These are phyloP conservation scores for Neofusicoccum parvum DNA, from an alignment of 2,329 filamentous ascomycete species.

Conservation along the genomic window DNA sequence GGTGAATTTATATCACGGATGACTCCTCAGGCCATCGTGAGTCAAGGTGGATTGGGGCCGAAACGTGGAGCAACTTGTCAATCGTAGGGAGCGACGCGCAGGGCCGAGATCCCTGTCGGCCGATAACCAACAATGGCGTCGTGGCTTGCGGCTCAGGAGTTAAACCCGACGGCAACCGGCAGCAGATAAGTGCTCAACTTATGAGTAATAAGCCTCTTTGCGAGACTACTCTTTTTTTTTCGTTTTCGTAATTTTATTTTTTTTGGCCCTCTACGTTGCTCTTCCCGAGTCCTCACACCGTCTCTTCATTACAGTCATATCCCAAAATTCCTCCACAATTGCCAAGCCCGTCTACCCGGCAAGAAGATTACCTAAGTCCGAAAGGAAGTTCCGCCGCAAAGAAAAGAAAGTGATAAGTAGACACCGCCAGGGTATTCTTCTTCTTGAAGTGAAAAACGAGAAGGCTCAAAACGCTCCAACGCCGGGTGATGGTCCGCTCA, in stretches of 20 bases:
- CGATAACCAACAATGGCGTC: background rate
- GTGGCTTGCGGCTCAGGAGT: background rate
- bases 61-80: background rate
- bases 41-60: background rate
- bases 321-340: background rate
- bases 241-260: background rate
- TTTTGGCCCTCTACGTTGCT: background rate
- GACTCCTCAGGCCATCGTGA: too few species aligned
- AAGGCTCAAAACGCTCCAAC: background rate
- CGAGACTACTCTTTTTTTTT: background rate
- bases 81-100: background rate
- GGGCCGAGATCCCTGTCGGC: background rate
- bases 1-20: background rate
- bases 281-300: background rate
- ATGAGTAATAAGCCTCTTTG: background rate
- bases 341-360: background rate
- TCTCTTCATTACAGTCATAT: slow-evolving; percentile 12
- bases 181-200: background rate
- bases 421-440: slow-evolving; percentile 16
- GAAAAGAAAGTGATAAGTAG: background rate
- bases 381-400: background rate
- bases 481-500: background rate
- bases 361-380: background rate
- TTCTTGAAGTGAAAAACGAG: background rate
- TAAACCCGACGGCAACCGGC: background rate